Percentiles rank a stretch among this genome's conserved stretches.
These are phyloP conservation scores for Pugionium cornutum DNA, from an alignment of 345 rosid genomes.

Conservation along the genomic window DNA sequence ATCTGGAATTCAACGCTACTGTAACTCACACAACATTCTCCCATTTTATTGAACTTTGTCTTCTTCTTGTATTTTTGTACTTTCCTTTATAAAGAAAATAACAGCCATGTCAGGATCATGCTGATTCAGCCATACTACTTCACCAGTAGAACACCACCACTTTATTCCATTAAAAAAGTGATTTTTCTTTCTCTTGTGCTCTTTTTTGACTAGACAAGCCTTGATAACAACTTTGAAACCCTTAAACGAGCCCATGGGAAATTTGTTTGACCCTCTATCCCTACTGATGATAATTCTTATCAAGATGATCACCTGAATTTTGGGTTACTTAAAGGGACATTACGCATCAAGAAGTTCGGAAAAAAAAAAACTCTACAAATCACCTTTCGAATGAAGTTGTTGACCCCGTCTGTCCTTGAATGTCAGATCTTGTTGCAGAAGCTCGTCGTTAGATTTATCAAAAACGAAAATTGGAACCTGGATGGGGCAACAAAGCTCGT, in stretches of 20 bases:
- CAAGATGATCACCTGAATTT: background rate
- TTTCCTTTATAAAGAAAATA: constrained; percentile 27
- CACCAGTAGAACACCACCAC: background rate
- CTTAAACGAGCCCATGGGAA: background rate
- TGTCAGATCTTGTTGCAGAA: too few species aligned
- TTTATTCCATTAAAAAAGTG: background rate
- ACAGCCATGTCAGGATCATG: constrained; percentile 20
- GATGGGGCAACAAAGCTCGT: too few species aligned
- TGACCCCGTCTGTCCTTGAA: constrained; percentile 7
- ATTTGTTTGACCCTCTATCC: background rate
- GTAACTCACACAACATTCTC: constrained; percentile 6
- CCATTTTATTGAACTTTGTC: background rate
- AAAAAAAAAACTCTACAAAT: constrained; percentile 41
- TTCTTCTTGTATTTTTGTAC: constrained; percentile 19
- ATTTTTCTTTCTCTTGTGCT: background rate
- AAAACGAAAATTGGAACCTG: too few species aligned
- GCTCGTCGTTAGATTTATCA: too few species aligned
- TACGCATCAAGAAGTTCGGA: too few species aligned
- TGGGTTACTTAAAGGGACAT: constrained; percentile 45
- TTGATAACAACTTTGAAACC: background rate
- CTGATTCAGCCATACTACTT: constrained; percentile 18
- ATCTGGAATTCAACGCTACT: constrained; percentile 7
- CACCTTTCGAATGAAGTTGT: constrained; percentile 49
- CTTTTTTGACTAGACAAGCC: too few species aligned
- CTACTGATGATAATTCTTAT: background rate